Evolutionary conservation across 2,329 filamentous ascomycete species (phyloP), one percentile per base, ranked within the genome.

Genomic region (Cyphellophora attinorum): DNA sequence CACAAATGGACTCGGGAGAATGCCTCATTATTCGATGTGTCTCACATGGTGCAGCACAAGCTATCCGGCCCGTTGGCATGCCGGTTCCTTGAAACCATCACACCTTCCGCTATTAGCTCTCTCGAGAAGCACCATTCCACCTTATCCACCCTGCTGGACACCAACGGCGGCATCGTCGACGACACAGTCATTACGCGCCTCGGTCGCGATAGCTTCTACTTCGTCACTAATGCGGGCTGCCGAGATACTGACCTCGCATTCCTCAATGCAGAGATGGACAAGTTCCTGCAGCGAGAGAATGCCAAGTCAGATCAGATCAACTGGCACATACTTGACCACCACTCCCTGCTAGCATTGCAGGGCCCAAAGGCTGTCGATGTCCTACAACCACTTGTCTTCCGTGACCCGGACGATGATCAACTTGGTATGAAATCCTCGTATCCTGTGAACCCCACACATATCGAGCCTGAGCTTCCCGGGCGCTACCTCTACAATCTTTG

Each of bases 201-300:
- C n/a, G 72, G 68, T 16, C 68, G 72, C 36, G 74, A 85, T 39
- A 61, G 72, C 35, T 96, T 88, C 67, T 94, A 95, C 61, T 78
- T 96, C 38, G 91, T 98, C 41, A 93, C 88, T 45, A 98, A 98
- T 58, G 91, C 89, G 16, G 91, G 78, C 23, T 94, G 88, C 60
- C 73, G 86, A 35, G 80, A 86, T 30, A 95, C 95, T 64, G 89
- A 96, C 60, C 68, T 82, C 41, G 72, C 68, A 33, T 96, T 88
- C 59, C 62, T 98, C 13, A 67, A 67, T 29, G 66, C 74, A 40
- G 75, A 93, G 57, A 70, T 95, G 33, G 64, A 68, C 8, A 63
- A 64, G 29, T 79, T 76, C 59, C 63, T 65, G 45, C 61, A 67
- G 45, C 64, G 69, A 34, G 68, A 71, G 41, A 53, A 54, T 14